A percentile compares a stretch with the other conserved stretches of the same genome.
Evolutionary conservation across 208 protist genomes (phyloP).

Genomic region (Leishmania amazonensis): DNA sequence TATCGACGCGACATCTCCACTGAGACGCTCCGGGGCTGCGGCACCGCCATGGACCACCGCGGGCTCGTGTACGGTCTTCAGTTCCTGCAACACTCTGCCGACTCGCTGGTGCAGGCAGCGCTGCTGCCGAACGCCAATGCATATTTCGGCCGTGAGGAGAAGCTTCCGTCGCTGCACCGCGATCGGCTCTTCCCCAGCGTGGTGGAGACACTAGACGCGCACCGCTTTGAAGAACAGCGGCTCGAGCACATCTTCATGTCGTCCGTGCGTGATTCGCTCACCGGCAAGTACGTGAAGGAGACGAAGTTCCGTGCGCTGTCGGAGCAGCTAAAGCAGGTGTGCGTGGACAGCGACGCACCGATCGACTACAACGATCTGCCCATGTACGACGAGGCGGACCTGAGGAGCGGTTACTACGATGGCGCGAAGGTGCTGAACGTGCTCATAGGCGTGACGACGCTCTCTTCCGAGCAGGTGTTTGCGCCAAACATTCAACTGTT

Average conservation of each 20-base stretch:
- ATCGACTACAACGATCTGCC: constrained; percentile 57
- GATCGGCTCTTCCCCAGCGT: constrained; percentile 65
- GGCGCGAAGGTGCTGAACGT: constrained; percentile 47
- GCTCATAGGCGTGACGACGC: constrained; percentile 66
- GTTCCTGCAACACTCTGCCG: constrained; percentile 52
- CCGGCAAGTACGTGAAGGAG: constrained; percentile 34
- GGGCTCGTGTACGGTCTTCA: constrained; percentile 80
- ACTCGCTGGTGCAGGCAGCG: constrained; percentile 65
- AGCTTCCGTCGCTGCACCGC: constrained; percentile 24
- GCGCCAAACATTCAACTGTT: constrained; percentile 34
- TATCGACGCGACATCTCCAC: constrained; percentile 66
- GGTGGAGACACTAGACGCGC: constrained; percentile 46
- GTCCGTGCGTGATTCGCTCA: constrained; percentile 26
- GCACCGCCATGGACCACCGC: constrained; percentile 66
- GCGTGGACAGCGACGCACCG: constrained; percentile 19
- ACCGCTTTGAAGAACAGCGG: constrained; percentile 10
- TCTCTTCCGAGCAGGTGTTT: constrained; percentile 41
- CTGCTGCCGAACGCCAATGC: constrained; percentile 43
- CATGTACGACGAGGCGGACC: constrained; percentile 40
- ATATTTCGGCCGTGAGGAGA: constrained; percentile 43
- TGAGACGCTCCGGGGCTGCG: constrained; percentile 69
- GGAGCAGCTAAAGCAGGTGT: constrained; percentile 37
- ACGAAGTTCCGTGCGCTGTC: constrained; percentile 16
- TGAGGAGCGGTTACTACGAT: constrained; percentile 38
- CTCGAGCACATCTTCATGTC: constrained; percentile 40